phyloP scores from a whole-genome alignment of 495 filamentous ascomycete species.

The Hyphodiscus hymeniophilus region DNA sequence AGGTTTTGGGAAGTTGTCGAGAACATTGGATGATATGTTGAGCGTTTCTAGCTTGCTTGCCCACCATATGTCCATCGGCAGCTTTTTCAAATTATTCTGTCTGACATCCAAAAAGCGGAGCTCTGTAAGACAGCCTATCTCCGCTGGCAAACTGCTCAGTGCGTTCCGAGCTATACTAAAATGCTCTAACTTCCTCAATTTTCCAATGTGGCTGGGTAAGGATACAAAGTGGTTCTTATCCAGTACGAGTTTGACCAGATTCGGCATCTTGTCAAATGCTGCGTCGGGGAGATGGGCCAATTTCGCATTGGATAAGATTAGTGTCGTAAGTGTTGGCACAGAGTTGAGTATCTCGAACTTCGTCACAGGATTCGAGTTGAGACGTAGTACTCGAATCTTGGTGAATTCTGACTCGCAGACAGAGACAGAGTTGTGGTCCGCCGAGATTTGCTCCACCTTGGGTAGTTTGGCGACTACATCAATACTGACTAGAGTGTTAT shows the following conservation, averaged over 20 bases:
- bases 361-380: conserved; percentile 91
- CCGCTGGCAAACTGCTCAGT: conserved; percentile 69
- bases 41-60: conserved; percentile 80
- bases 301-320: conserved; percentile 84
- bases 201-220: conserved; percentile 74
- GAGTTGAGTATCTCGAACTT: conserved; percentile 75
- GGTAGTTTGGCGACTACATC: conserved; percentile 77
- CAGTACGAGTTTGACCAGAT: conserved; percentile 75
- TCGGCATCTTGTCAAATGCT: conserved; percentile 79
- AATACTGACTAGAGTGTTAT: conserved; percentile 80
- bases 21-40: conserved; percentile 90
- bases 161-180: conserved; percentile 91
- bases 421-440: conserved; percentile 86
- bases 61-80: conserved; percentile 92
- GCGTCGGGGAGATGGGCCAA: conserved; percentile 76
- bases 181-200: conserved; percentile 74
- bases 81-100: conserved; percentile 80
- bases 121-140: conserved; percentile 78
- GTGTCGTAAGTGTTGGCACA: conserved; percentile 69
- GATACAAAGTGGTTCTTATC: conserved; percentile 96
- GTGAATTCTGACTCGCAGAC: conserved; percentile 80
- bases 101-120: conserved; percentile 78
- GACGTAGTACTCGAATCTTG: conserved; percentile 68
- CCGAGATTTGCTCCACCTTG: conserved; percentile 73
- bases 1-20: conserved; percentile 83